A percentile compares a stretch with the other conserved stretches of the same genome.
phyloP scores from a whole-genome alignment of 2,329 filamentous ascomycete genomes.

The Talaromyces albobiverticillius region DNA sequence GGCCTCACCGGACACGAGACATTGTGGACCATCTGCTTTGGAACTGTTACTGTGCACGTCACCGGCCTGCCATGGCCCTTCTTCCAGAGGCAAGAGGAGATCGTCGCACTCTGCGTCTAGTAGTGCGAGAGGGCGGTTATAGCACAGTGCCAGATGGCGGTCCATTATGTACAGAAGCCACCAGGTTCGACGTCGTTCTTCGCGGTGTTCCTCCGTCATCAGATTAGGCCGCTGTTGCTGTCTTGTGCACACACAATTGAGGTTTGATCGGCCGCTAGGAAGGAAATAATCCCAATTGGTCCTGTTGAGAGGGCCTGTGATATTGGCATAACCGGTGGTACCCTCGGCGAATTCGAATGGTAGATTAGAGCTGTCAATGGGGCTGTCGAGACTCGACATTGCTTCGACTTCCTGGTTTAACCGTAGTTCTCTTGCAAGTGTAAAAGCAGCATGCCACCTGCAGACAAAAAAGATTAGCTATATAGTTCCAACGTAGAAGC shows the following conservation, averaged over 20 bases:
- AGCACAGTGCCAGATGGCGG: constrained; percentile 84
- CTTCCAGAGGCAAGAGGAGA: constrained; percentile 81
- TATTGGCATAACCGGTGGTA: constrained; percentile 40
- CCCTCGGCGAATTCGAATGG: constrained; percentile 32
- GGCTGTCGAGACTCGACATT: constrained; percentile 26
- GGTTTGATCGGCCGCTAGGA: constrained; percentile 30
- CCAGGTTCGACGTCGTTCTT: constrained; percentile 87
- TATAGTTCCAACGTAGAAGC: neutral
- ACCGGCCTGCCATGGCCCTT: constrained; percentile 80
- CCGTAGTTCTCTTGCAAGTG: constrained; percentile 81
- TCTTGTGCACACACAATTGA: constrained; percentile 36
- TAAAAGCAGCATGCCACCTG: constrained; percentile 87
- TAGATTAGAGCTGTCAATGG: constrained; percentile 29
- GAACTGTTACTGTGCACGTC: constrained; percentile 63
- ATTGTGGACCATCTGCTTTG: constrained; percentile 35
- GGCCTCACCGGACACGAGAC: constrained; percentile 30
- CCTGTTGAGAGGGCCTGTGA: constrained; percentile 43
- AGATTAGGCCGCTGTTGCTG: constrained; percentile 24
- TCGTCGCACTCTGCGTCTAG: constrained; percentile 85
- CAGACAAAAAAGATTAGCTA: neutral
- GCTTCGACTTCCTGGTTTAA: constrained; percentile 71
- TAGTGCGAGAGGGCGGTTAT: constrained; percentile 83
- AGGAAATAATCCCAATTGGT: constrained; percentile 28
- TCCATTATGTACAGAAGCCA: constrained; percentile 93
- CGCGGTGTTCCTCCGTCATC: constrained; percentile 75